Base-by-base conservation (phyloP, 1,284 basidiomycete species). In the Apiotrichum siamense region DNA sequence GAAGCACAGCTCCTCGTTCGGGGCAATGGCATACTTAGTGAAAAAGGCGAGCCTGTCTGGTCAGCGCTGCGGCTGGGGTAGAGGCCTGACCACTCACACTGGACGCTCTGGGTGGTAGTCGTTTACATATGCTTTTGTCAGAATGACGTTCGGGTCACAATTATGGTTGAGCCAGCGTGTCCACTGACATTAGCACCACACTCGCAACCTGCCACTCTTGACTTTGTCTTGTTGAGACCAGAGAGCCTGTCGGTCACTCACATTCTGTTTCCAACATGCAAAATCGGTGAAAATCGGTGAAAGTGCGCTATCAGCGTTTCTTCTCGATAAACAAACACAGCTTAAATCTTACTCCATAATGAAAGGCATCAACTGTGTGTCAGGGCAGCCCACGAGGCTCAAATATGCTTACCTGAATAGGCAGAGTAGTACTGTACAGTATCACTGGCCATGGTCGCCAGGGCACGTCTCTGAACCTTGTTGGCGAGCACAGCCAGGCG, bases 121-220 rank as follows among this genome's bases (percentile, higher is more conserved):
- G 54, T 85, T 81, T 58, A 83, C 81, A 55, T 87, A 85, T 29
- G 83, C 84, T 1, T 86, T 78, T n/a, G 79, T 77, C 12, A 89
- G 79, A 5, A 69, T 69, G 55, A 87, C 82, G 66, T 94, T 96
- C 0, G 91, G 89, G 55, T 88, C 83, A 65, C 90, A 94, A 17
- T 86, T 89, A 64, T 94, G 89, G 62, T 92, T 92, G 24, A 72
- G 64, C 39, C 61, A 73, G 25, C 70, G 65, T 2, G 70, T 73
- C 47, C 65, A 71, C 67, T 73, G 52, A 44, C 25, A 13, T 20
- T 5, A 23, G 17, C 7, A 10, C 3, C 6, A 2, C 12, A 17
- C 3, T 3, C 5, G 12, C 4, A 33, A 15, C n/a, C n/a, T n/a
- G n/a, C n/a, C n/a, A n/a, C n/a, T n/a, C n/a, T n/a, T n/a, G n/a